Conservation (phyloP, 306 rosid species). For the Vigna unguiculata region DNA sequence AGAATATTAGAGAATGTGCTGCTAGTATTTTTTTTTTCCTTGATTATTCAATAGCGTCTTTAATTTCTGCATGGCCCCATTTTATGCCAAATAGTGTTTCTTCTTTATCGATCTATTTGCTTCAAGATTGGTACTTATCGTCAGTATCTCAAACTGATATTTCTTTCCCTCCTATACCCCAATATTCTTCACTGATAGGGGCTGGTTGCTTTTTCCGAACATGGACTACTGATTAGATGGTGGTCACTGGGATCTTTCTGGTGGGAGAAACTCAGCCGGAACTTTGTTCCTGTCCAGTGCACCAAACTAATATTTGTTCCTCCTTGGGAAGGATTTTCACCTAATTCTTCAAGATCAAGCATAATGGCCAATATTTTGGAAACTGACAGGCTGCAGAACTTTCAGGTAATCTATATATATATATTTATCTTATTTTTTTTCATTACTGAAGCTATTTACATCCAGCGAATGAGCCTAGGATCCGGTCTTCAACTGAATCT, state of each 20-base stretch:
- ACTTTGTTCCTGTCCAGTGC: conserved; percentile 87
- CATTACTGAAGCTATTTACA: not conserved
- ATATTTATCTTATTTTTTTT: not conserved
- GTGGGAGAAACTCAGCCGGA: conserved; percentile 97
- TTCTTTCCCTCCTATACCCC: conserved; percentile 26
- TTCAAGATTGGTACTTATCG: conserved; percentile 21
- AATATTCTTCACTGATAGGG: conserved; percentile 65
- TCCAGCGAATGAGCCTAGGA: conserved; percentile 30
- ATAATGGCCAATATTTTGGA: conserved; percentile 84
- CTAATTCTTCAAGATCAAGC: conserved; percentile 93
- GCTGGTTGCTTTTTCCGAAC: conserved; percentile 92
- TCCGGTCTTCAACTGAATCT: conserved; percentile 13
- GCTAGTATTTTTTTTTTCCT: not conserved
- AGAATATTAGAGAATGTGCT: not conserved
- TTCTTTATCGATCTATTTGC: conserved; percentile 20
- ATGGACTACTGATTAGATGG: conserved; percentile 97
- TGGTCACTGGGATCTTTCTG: conserved; percentile 97
- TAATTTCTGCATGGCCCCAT: conserved; percentile 13
- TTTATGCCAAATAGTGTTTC: conserved; percentile 16
- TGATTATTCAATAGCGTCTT: not conserved
- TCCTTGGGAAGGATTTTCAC: conserved; percentile 99
- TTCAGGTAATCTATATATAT: conserved; percentile 54
- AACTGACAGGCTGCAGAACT: conserved; percentile 53
- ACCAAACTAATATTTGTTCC: conserved; percentile 93
- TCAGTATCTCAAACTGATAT: conserved; percentile 41